Base-by-base conservation (phyloP, 805 yeast genomes). In the Saturnispora hagleri region DNA sequence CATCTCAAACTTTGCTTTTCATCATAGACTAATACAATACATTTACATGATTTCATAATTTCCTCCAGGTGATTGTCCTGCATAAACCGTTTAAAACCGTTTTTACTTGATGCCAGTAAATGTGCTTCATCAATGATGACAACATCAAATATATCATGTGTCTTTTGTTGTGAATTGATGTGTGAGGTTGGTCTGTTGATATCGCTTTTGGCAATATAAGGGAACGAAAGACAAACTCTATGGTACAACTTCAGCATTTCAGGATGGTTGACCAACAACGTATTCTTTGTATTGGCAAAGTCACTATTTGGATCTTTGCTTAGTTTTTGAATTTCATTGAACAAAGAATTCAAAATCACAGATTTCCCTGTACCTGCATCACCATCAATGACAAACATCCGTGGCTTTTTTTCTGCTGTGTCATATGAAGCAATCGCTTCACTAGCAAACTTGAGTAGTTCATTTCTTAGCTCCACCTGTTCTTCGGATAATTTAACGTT, bases 361-460 rank as follows among this genome's bases (percentile, higher is more conserved):
- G 73, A 68, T 55, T 73, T 74, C 12, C 78, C 78, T 0, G 78
- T 74, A 24, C 78, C 78, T 5, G 77, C 77, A 60, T 72, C 75
- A 47, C 78, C 78, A 53, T 72, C 68, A 47, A 74, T 71, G 1
- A 73, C 71, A 57, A 67, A 73, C 55, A 71, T 64, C n/a, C 26
- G 43, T 0, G 73, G 62, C 1, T 73, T 61, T 38, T 50, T 56
- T 28, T 52, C 55, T 3, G 57, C 52, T 5, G 26, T n/a, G 3
- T 51, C 40, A 34, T 55, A 50, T 1, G 48, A 48, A n/a, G 51
- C 36, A 10, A 73, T 50, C 27, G 63, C 55, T 0, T 58, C 50
- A 33, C 63, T 58, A 26, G 64, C 60, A 55, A 71, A 73, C 0
- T 57, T 28, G 48, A 73, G 47, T 3, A 69, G 62, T 7, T 57